Evolutionary conservation across 306 rosid species (phyloP), one percentile per base, ranked within the genome.

Genomic region (Gillenia trifoliata): DNA sequence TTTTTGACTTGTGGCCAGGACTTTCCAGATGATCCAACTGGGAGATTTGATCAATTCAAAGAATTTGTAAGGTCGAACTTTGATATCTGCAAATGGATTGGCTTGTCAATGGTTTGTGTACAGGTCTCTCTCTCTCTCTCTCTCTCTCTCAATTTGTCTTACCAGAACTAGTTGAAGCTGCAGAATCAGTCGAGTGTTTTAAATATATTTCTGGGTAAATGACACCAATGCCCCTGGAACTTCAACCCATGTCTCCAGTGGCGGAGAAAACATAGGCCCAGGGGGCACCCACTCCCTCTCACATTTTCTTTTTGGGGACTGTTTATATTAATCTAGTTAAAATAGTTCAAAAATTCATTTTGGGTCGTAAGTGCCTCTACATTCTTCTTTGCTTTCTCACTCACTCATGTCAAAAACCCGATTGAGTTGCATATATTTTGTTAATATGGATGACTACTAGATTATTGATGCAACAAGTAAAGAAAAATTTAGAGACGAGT

Each of bases 1-100:
- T 54, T 19, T 80, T 34, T 12, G 55, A 79, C 64, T 49, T 23
- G 78, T 19, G 60, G 60, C 70, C 87, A 89, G 96, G 98, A 89
- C 88, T 93, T 93, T 80, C 93, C 96, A 45, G 64, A 60, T 71
- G 97, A 93, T 71, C 93, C 93, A 52, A 79, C 86, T 0, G 93
- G 95, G 78, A 83, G 67, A 78, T 88, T 93, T 64, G 85, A 83
- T 47, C 84, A 71, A 81, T 85, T 93, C 82, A 89, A 84, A 78
- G 81, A 84, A 64, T 93, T 93, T 81, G 73, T 93, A 33, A 78
- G 64, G 74, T 82, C 78, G 47, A 91, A 89, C 86, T 82, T 86
- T 79, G 79, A 85, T 22, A 80, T 91, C 78, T 93, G 98, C 81
- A 86, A 89, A 83, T 86, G 89, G 96, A 31, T 91, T 75, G 87